phyloP scores from a whole-genome alignment of 257 asterid species.

The Gynochthodes officinalis region DNA sequence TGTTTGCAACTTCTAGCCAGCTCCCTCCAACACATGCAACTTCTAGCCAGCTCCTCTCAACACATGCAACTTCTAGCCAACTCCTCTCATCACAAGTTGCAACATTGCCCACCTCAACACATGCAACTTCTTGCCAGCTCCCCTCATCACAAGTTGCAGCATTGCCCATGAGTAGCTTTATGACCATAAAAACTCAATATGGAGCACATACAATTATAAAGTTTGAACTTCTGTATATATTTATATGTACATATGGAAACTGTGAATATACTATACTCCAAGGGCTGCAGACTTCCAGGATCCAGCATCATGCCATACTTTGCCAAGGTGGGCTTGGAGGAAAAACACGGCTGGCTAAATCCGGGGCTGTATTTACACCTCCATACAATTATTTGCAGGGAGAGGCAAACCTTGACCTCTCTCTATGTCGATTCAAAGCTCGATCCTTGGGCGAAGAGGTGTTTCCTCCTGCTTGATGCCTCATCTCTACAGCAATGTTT shows the following conservation, averaged over 20 bases:
- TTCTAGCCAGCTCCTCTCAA: too few species aligned
- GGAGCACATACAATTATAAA: background rate
- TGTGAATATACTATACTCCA: background rate
- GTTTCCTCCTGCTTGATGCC: conserved; percentile 37
- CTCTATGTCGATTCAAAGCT: conserved; percentile 27
- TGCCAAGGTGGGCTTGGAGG: conserved; percentile 9
- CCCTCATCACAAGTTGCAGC: too few species aligned
- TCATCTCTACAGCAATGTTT: conserved; percentile 28
- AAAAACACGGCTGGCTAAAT: conserved; percentile 14
- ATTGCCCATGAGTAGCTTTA: background rate
- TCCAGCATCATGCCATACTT: background rate
- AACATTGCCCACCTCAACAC: too few species aligned
- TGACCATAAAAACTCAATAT: background rate
- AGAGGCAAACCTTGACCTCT: conserved; percentile 40
- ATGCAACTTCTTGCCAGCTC: background rate
- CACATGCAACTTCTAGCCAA: too few species aligned
- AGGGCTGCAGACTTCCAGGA: background rate
- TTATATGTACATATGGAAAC: background rate
- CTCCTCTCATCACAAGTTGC: too few species aligned
- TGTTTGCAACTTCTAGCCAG: too few species aligned
- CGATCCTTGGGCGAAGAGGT: conserved; percentile 43
- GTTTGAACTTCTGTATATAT: background rate
- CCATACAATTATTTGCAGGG: conserved; percentile 28
- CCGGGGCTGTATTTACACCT: conserved; percentile 5
- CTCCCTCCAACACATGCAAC: too few species aligned